Percentiles rank a stretch among this genome's conserved stretches.
Evolutionary conservation across 352 stramenopile species (phyloP).

Genomic region (Phytopythium boreale): DNA sequence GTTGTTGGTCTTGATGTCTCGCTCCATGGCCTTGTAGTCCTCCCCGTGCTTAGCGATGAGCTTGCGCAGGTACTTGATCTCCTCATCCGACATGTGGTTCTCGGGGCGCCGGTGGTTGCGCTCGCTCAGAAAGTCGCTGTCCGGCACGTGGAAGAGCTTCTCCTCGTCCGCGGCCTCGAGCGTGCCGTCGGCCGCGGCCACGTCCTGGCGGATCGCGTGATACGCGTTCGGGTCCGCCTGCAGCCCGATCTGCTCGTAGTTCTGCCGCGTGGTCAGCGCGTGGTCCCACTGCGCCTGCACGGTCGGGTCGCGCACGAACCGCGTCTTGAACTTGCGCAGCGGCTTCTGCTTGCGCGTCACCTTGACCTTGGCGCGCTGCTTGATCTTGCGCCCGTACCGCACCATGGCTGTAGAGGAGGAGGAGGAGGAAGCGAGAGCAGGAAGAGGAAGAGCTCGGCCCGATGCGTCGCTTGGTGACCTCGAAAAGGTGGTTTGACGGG

Average conservation of each 20-base stretch:
- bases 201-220: conserved; percentile 40
- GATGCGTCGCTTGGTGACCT: not conserved
- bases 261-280: conserved; percentile 75
- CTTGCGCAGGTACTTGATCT: conserved; percentile 72
- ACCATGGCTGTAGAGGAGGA: conserved; percentile 17
- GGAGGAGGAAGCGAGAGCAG: no score
- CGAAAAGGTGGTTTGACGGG: not conserved
- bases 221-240: conserved; percentile 64
- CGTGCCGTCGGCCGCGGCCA: conserved; percentile 40
- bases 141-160: conserved; percentile 65
- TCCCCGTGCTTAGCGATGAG: conserved; percentile 72
- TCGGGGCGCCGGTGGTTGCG: conserved; percentile 63
- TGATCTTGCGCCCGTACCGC: conserved; percentile 52
- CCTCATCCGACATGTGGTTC: conserved; percentile 79
- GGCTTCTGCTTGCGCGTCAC: conserved; percentile 68
- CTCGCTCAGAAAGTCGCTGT: conserved; percentile 76
- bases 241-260: conserved; percentile 75
- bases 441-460: not conserved
- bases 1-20: conserved; percentile 83
- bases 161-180: conserved; percentile 52
- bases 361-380: conserved; percentile 64
- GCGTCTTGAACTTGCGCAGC: conserved; percentile 69
- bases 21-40: conserved; percentile 72
- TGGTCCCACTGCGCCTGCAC: conserved; percentile 78
- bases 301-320: conserved; percentile 66